These are phyloP conservation scores for Mortierella sp. DNA, from an alignment of 371 early-diverging fungal species.

Conservation along the genomic window DNA sequence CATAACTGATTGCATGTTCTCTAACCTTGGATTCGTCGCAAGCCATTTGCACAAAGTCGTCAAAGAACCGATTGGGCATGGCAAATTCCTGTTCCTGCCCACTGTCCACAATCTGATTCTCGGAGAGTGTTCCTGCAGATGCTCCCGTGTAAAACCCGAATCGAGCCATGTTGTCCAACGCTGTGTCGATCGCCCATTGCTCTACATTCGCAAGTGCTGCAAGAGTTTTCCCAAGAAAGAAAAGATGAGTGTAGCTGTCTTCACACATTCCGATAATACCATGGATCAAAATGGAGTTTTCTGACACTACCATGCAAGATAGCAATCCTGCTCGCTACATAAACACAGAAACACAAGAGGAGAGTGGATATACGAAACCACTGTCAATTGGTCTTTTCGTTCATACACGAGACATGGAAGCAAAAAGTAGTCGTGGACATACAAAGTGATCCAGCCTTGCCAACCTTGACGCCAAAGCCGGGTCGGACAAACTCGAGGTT, in stretches of 20 bases:
- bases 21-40: conserved; percentile 63
- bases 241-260: neutral
- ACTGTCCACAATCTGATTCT: conserved; percentile 4
- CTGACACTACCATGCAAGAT: conserved; percentile 65
- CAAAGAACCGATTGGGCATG: conserved; percentile 60
- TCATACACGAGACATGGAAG: neutral
- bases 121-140: conserved; percentile 40
- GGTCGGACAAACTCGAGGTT: conserved; percentile 56
- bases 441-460: conserved; percentile 57
- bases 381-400: too few species aligned
- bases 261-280: too few species aligned
- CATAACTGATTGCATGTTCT: too few species aligned
- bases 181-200: conserved; percentile 72
- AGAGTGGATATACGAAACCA: too few species aligned
- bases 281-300: too few species aligned
- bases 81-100: conserved; percentile 11
- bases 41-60: conserved; percentile 66
- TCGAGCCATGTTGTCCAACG: conserved; percentile 64
- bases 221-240: neutral
- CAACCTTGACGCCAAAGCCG: conserved; percentile 51
- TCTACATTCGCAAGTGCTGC: conserved; percentile 66
- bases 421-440: neutral
- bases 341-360: neutral
- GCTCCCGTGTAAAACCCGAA: conserved; percentile 48
- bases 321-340: conserved; percentile 55